Conservation (phyloP, 2,329 filamentous ascomycete species). For the Fusarium proliferatum region DNA sequence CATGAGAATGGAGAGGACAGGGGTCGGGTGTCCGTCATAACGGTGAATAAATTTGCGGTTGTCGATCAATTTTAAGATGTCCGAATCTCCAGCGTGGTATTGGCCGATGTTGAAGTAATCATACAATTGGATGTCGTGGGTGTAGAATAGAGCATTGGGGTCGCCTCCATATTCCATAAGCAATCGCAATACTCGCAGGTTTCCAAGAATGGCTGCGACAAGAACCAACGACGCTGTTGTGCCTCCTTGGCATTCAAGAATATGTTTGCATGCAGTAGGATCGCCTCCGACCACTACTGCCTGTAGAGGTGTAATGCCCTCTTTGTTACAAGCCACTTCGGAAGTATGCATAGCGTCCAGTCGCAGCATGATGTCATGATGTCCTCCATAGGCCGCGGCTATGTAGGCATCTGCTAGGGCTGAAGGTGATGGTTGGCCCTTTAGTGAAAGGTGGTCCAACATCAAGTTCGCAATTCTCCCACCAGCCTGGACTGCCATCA, state of each 20-base stretch:
- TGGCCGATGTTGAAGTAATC: neutral
- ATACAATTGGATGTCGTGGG: accelerated
- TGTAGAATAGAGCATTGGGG: accelerated
- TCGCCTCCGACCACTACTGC: accelerated
- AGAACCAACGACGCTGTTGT: accelerated
- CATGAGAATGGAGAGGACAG: too few relatives aligned
- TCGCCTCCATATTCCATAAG: neutral
- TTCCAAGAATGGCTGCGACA: accelerated
- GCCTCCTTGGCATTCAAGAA: accelerated
- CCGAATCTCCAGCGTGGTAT: accelerated
- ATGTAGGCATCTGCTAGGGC: accelerated
- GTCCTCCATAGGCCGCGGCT: accelerated
- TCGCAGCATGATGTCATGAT: accelerated
- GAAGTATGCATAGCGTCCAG: accelerated
- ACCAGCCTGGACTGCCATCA: neutral
- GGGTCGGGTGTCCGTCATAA: too few relatives aligned
- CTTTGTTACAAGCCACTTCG: accelerated
- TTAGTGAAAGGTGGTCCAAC: accelerated
- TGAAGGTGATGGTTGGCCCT: accelerated
- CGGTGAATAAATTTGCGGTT: too few relatives aligned
- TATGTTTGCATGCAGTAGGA: accelerated
- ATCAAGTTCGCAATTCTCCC: accelerated
- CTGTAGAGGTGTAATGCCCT: accelerated
- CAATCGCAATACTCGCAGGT: too few relatives aligned
- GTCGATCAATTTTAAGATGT: too few relatives aligned